Base-by-base conservation (phyloP, 352 stramenopile species). In the Phytopythium oedochilum region DNA sequence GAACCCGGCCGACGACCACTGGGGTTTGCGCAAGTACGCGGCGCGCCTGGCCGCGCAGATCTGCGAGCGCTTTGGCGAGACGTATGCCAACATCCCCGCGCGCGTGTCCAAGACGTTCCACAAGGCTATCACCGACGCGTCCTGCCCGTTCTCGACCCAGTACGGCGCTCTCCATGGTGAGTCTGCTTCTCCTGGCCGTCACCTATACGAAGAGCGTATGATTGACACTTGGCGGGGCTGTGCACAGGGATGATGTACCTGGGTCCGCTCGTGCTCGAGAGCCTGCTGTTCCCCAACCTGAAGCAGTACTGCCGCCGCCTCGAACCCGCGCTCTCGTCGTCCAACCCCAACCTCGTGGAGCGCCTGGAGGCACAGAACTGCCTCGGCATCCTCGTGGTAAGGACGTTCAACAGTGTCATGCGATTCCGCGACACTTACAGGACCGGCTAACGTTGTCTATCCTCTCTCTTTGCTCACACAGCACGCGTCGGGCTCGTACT, bases 51-150 rank as follows among this genome's bases (percentile, higher is more conserved):
- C 94, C 23, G 85, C 86, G 26, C 78, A 93, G 55, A 93, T 96
- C 47, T 95, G 84, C 59, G 64, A 86, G 42, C 75, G 83, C 46
- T 92, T 83, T 59, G 90, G 92, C 35, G 80, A 96, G 38, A 88
- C 96, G 45, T 98, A 98, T 63, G 70, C 83, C 42, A 96, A 92
- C 42, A 88, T 98, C 43, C 93, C 97, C 62, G 74, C 92, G 1
- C 86, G 90, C 14, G 78, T 98, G 22, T 85, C 96, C 42, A 96
- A 97, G 63, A 92, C 86, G 22, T 92, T 96, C 49, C 90, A 96
- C 71, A 75, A 90, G 53, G 90, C 88, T 20, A 84, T 96, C 53
- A 81, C 78, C 52, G 65, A 96, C 58, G 73, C 81, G 9, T 53
- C 79, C 31, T 84, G 80, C 32, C 78, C 86, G 3, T 87, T 97